Base-by-base conservation (phyloP, 805 yeast genomes). In the Metschnikowia kofuensis region DNA sequence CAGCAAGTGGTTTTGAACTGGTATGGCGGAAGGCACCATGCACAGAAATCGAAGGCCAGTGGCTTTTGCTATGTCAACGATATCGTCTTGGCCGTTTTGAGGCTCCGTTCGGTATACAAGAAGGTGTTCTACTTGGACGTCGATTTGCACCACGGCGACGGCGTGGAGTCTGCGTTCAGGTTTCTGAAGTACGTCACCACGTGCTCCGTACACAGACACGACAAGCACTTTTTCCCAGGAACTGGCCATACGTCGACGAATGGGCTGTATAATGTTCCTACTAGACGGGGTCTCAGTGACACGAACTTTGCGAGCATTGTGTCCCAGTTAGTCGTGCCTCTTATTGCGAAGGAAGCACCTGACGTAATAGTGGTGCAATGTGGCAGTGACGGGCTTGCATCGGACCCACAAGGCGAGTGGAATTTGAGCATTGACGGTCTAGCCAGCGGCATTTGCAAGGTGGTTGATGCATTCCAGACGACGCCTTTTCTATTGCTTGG, bases 21-120 rank as follows among this genome's bases (percentile, higher is more conserved):
- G 90, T 79, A 80, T 57, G 95, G 95, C 7, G 95, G 94, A 1
- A 65, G 91, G 42, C 94, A 86, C 59, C 94, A 86, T 63, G 82
- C 83, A 5, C 69, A 66, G 40, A 76, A 75, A 54, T 56, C 74
- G 0, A 67, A 59, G 32, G 87, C 88, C 1, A 73, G 85, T 10
- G 92, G 92, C 2, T 86, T 83, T 58, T 86, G 94, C 59, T 86
- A 86, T 57, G 68, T 84, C 2, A 86, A 86, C 55, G 95, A 87
- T 58, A 76, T 85, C 7, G 84, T 80, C 0, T 57, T 87, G 12
- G 77, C 79, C 0, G 81, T 86, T 4, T 69, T 75, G 40, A 64
- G 69, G 35, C 67, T 86, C 12, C 62, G 91, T 32, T 68, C 70
- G 26, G 59, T 57, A 21, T 82, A 67, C 57, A 62, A 67, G 10